Conservation (phyloP, 192 early-diverging fungal genomes). For the Backusella macrospora region DNA sequence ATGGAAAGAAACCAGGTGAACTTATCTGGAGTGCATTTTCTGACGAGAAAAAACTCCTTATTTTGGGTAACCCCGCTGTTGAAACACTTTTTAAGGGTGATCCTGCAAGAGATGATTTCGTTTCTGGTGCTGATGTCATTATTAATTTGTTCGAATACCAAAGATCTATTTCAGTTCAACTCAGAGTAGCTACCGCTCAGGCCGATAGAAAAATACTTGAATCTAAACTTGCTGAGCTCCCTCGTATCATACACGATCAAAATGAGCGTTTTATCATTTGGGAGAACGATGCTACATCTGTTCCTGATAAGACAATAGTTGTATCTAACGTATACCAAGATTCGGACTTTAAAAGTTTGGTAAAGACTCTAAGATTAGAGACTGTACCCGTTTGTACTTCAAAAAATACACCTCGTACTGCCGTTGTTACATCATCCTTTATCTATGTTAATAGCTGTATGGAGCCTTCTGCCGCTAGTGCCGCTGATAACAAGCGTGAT, state of each 20-base stretch:
- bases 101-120: not conserved
- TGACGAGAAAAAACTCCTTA: not conserved
- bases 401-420: slow-evolving; percentile 27
- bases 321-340: slow-evolving; percentile 52
- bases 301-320: slow-evolving; percentile 28
- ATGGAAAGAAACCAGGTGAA: not conserved
- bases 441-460: slow-evolving; percentile 50
- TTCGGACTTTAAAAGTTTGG: slow-evolving; percentile 44
- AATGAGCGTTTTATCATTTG: slow-evolving; percentile 35
- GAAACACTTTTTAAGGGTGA: not conserved
- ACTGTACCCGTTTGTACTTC: not conserved
- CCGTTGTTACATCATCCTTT: slow-evolving; percentile 54
- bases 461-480: slow-evolving; percentile 41
- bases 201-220: not conserved
- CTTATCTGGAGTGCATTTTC: not conserved
- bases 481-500: slow-evolving; percentile 54
- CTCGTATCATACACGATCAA: slow-evolving; percentile 1
- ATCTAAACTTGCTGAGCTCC: not conserved
- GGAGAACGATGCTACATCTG: slow-evolving; percentile 46
- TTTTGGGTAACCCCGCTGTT: not conserved
- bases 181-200: not conserved
- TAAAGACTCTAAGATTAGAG: not conserved
- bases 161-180: slow-evolving; percentile 1
- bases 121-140: slow-evolving; percentile 1
- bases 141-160: not conserved